Evolutionary conservation across 2,329 filamentous ascomycete species (phyloP), one percentile per base, ranked within the genome.

Genomic region (Fusarium pilosicola): DNA sequence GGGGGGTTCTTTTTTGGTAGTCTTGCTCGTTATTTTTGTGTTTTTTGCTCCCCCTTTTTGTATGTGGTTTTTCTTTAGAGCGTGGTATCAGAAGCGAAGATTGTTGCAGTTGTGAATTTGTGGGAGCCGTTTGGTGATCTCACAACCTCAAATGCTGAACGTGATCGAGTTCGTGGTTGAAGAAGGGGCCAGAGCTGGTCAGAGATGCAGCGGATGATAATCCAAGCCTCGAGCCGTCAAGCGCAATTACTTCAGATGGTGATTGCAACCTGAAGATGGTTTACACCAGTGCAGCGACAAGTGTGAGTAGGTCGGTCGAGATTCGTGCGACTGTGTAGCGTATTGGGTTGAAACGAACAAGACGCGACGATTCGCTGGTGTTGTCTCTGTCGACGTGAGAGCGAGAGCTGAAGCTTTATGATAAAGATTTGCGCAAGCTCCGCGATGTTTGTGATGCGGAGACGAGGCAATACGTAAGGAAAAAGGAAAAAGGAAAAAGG

Each of bases 51-150:
- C 34, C 20, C 15, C n/a, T 36, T 54, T 17, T 11, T 11, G 34
- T 24, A 52, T 49, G 38, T 48, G 18, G 36, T 44, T 64, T 42
- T 61, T 58, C 42, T 59, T 54, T 46, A 28, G 32, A 44, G n/a
- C 17, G 20, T 73, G 41, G 22, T 68, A 55, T 54, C 51, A 46
- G 65, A 73, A 46, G 65, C 46, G 52, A 62, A 62, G 28, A 28
- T 55, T 55, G n/a, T 52, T 52, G 34, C 15, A 56, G 26, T 57
- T 32, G 49, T 42, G 56, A 45, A 17, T 28, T 59, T 52, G 48
- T 51, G 41, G 38, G n/a, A 68, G 54, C 26, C 10, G 44, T 48
- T n/a, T 49, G 28, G 48, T 45, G 52, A 54, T 71, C 54, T 45
- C 45, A 44, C 48, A 34, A 26, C 38, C 28, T 46, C 39, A 36